These are phyloP conservation scores for Melampsora larici-populina DNA, from an alignment of 1,284 basidiomycete genomes.

Conservation along the genomic window DNA sequence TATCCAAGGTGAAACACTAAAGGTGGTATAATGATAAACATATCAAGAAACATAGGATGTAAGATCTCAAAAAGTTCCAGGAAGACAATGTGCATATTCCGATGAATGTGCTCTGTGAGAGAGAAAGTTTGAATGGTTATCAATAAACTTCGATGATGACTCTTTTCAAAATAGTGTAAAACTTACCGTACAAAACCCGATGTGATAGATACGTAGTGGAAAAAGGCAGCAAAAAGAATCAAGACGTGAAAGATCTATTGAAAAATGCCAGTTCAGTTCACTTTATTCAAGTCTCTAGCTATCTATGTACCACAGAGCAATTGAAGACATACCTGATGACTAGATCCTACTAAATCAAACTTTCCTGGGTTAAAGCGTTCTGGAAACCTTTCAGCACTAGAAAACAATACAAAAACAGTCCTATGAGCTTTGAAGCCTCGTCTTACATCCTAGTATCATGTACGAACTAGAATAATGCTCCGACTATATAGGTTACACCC, in stretches of 20 bases:
- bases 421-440: background rate
- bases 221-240: background rate
- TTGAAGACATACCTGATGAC: constrained; percentile 59
- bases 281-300: background rate
- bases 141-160: background rate
- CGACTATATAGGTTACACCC: constrained; percentile 69
- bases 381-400: constrained; percentile 69
- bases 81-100: background rate
- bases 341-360: constrained; percentile 75
- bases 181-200: constrained; percentile 14
- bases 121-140: background rate
- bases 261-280: background rate
- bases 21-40: too few species aligned
- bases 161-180: background rate
- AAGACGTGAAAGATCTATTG: constrained; percentile 10
- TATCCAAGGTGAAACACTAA: too few species aligned
- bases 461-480: constrained; percentile 66
- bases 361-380: constrained; percentile 72
- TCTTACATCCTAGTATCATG: background rate
- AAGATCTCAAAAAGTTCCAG: background rate
- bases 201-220: background rate
- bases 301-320: background rate
- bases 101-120: constrained; percentile 1
- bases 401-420: constrained; percentile 47
- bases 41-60: too few species aligned